Evolutionary conservation across 805 yeast species (phyloP).

Genomic region (Ogataea methanolica): DNA sequence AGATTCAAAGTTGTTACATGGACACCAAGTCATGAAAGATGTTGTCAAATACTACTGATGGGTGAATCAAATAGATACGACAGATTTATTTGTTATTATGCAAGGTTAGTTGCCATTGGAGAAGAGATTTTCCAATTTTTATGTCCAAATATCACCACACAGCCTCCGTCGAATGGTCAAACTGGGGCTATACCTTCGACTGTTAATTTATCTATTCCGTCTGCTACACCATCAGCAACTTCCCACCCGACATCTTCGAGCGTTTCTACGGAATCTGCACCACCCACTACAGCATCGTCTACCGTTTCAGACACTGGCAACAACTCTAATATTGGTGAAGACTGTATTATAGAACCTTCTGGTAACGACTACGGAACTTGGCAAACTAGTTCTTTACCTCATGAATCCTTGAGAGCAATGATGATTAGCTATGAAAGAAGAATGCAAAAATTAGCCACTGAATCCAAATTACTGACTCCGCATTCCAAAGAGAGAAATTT

Average conservation of each 20-base stretch:
- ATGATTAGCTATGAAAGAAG: conserved; percentile 37
- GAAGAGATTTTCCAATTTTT: conserved; percentile 44
- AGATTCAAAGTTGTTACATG: conserved; percentile 46
- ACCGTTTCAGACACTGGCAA: not conserved
- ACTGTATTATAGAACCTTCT: conserved; percentile 1
- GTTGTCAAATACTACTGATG: conserved; percentile 28
- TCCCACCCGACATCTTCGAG: not conserved
- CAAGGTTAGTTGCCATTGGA: conserved; percentile 42
- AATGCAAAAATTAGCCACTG: conserved; percentile 36
- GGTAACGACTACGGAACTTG: conserved; percentile 1
- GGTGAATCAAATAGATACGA: conserved; percentile 37
- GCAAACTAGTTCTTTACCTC: conserved; percentile 14
- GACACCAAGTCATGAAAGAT: conserved; percentile 40
- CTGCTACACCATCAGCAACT: not conserved
- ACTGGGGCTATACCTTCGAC: not conserved
- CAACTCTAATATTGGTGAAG: not conserved
- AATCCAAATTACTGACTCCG: conserved; percentile 34
- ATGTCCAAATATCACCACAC: conserved; percentile 22
- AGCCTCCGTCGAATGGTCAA: not conserved
- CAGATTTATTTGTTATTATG: conserved; percentile 39
- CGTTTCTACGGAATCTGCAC: not conserved
- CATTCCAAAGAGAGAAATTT: conserved; percentile 34
- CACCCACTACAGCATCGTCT: not conserved
- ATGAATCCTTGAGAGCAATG: conserved; percentile 25
- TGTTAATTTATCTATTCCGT: not conserved